Evolutionary conservation across 306 rosid species (phyloP).

Genomic region (Quercus berberidifolia): DNA sequence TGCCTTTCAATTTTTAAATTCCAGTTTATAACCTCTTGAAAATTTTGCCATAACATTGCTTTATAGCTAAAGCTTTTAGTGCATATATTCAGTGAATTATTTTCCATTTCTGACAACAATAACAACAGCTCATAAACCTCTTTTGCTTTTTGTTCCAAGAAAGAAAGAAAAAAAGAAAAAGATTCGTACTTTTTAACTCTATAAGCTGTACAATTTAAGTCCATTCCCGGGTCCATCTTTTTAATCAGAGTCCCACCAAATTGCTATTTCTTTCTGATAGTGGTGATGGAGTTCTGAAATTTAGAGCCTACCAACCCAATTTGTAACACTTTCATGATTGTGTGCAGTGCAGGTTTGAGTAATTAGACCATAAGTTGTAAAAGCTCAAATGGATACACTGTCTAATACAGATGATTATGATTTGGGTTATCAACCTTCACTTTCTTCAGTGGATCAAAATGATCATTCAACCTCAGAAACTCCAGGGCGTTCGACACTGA

Average conservation of each 20-base stretch:
- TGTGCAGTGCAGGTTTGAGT: conserved; percentile 65
- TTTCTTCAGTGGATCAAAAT: conserved; percentile 70
- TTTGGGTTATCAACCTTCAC: conserved; percentile 58
- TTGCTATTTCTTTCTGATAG: conserved; percentile 18
- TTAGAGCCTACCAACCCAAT: conserved; percentile 21
- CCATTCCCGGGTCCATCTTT: conserved; percentile 18
- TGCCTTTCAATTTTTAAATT: conserved; percentile 40
- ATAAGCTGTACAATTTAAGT: conserved; percentile 12
- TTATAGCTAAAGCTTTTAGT: conserved; percentile 34
- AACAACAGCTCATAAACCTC: conserved; percentile 39
- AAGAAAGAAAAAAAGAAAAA: conserved; percentile 14
- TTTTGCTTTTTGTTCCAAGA: conserved; percentile 50
- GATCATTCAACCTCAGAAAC: conserved; percentile 60
- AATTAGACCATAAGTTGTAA: conserved; percentile 14
- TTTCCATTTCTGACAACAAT: conserved; percentile 36
- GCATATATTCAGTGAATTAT: conserved; percentile 34
- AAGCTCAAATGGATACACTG: conserved; percentile 48
- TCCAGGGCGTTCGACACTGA: conserved; percentile 48
- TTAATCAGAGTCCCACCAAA: conserved; percentile 18
- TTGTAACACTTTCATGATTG: conserved; percentile 26
- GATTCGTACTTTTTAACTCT: conserved; percentile 22
- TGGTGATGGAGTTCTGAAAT: conserved; percentile 28
- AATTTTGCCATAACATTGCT: conserved; percentile 24
- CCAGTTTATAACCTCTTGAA: conserved; percentile 12
- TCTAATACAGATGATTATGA: conserved; percentile 50